Base-by-base conservation (phyloP, 225 moss, liverwort and hornwort species). In the Polytrichum formosum region DNA sequence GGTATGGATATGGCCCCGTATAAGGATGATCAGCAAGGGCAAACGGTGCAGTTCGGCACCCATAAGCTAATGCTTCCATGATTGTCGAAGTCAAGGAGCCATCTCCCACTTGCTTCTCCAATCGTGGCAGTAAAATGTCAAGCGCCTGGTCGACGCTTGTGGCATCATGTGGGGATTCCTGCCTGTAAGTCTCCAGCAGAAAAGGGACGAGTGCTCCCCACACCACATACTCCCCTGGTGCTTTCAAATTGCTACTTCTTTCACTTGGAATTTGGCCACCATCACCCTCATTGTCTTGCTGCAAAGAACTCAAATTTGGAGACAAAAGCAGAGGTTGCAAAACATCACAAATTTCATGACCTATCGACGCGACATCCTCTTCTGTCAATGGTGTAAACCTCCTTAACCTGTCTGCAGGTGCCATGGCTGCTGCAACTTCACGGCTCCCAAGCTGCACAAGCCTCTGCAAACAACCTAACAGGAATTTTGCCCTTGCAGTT, bases 391-490 rank as follows among this genome's bases (percentile, higher is more conserved):
- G 87, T 13, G 85, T 46, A 72, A 69, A 89, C 73, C 92, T 80
- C 71, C 90, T 92, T 30, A 98, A 79, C 56, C 94, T 83, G 62
- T 98, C 94, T 67, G 76, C 83, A 19, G 91, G 98, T 1, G 98
- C 81, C 98, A 94, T 98, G 28, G 98, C 92, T 6, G 98, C 94
- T 22, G 90, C 87, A 79, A 94, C 98, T 83, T 98, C 94, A 7
- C 94, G 90, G 66, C 98, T 98, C 16, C 94, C 98, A 75, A 98
- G 76, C 70, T 94, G 98, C 72, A 98, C 98, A 37, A 98, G 87
- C 77, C 94, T 88, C 84, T 93, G 98, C 76, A 98, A 73, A 78
- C 94, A 92, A 28, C 91, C 94, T 55, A 98, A 75, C 63, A 98
- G 86, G 67, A 79, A 94, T 66, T 77, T 85, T 28, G 98, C 98